phyloP scores from a whole-genome alignment of 2,329 filamentous ascomycete genomes.

The Aschersonia sp. region DNA sequence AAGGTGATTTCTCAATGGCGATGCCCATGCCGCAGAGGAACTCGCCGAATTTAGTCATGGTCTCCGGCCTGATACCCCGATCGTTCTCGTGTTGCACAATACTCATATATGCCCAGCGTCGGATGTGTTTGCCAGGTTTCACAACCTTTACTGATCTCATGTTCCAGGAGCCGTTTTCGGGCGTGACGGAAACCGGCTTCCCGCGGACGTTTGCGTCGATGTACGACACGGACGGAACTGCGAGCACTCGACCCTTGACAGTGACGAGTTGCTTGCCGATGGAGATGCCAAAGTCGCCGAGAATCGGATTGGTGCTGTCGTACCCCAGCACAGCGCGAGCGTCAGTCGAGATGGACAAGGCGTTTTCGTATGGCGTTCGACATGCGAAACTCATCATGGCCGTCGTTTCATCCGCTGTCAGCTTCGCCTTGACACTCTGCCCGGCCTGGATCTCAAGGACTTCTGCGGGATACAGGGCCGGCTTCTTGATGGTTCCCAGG shows the following conservation, averaged over 20 bases:
- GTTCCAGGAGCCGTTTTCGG: slow-evolving; percentile 53
- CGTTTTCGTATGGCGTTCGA: slow-evolving; percentile 50
- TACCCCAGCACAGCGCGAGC: slow-evolving; percentile 45
- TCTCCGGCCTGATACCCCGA: slow-evolving; percentile 4
- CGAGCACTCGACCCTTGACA: slow-evolving; percentile 56
- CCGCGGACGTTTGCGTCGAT: slow-evolving; percentile 8
- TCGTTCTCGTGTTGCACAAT: slow-evolving; percentile 10
- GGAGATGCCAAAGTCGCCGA: slow-evolving; percentile 46
- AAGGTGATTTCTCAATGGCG: slow-evolving; percentile 13
- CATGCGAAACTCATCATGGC: slow-evolving; percentile 63
- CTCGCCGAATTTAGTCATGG: slow-evolving; percentile 18
- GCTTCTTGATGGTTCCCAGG: slow-evolving; percentile 39
- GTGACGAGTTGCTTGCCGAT: slow-evolving; percentile 51
- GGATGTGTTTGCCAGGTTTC: slow-evolving; percentile 29
- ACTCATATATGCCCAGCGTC: slow-evolving; percentile 35
- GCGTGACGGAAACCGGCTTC: slow-evolving; percentile 11
- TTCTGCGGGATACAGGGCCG: slow-evolving; percentile 53
- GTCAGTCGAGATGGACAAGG: slow-evolving; percentile 43
- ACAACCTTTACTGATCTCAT: slow-evolving; percentile 43
- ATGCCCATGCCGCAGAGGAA: slow-evolving; percentile 19
- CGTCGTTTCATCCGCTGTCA: slow-evolving; percentile 45
- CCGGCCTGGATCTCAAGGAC: slow-evolving; percentile 48
- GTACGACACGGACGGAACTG: slow-evolving; percentile 48
- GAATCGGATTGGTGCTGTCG: slow-evolving; percentile 24
- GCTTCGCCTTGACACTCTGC: slow-evolving; percentile 45